Conservation (phyloP, 78 protist species). For the Cavenderia fasciculata region DNA sequence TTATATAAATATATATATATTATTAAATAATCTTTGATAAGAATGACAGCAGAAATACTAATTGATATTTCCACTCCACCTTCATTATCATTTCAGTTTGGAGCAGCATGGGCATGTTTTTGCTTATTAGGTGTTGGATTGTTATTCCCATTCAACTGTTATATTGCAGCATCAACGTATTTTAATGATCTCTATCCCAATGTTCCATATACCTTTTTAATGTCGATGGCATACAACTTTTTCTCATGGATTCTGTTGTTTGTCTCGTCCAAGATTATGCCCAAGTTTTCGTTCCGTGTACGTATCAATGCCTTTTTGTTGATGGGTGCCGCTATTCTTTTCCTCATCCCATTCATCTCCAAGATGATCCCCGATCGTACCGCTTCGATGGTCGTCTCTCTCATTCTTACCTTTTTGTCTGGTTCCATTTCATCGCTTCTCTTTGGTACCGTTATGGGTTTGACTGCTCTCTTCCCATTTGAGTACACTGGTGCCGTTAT, state of each 20-base stretch:
- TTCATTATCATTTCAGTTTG: slow-evolving; percentile 91
- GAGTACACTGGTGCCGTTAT: slow-evolving; percentile 77
- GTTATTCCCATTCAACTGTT: slow-evolving; percentile 75
- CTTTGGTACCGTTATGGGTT: slow-evolving; percentile 72
- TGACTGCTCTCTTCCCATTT: slow-evolving; percentile 63
- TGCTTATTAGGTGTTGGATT: slow-evolving; percentile 60
- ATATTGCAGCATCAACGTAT: slow-evolving; percentile 57
- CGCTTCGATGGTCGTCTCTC: background rate
- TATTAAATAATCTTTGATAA: too few species aligned
- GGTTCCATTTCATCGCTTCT: slow-evolving; percentile 52
- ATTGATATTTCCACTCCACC: slow-evolving; percentile 42
- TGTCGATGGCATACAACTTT: slow-evolving; percentile 74
- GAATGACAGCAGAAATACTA: background rate
- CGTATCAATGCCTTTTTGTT: slow-evolving; percentile 34
- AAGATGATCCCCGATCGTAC: background rate
- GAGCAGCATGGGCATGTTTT: slow-evolving; percentile 68
- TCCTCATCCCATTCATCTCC: slow-evolving; percentile 65
- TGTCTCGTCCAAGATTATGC: slow-evolving; percentile 44
- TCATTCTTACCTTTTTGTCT: slow-evolving; percentile 33
- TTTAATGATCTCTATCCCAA: slow-evolving; percentile 29
- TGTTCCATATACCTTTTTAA: slow-evolving; percentile 27
- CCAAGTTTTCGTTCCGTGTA: slow-evolving; percentile 38
- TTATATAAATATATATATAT: too few species aligned
- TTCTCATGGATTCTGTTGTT: slow-evolving; percentile 60
- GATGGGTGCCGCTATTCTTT: slow-evolving; percentile 15